Base-by-base conservation (phyloP, 495 filamentous ascomycete species). In the Neurospora sp. region DNA sequence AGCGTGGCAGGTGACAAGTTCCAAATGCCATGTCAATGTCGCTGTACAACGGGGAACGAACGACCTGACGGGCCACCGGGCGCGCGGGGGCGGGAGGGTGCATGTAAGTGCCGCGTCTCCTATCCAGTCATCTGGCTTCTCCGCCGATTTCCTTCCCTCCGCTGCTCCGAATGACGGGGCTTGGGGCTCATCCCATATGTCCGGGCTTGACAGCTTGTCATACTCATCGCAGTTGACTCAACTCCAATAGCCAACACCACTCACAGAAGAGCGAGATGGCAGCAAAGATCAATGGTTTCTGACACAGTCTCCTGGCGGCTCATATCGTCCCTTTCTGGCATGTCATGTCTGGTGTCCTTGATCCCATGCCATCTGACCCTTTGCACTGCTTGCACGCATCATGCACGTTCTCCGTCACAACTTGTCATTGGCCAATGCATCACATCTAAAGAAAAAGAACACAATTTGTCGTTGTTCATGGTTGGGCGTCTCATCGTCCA, bases 161-260 rank as follows among this genome's bases (percentile, higher is more conserved):
- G 76, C 76, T 77, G 70, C 72, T 42, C 76, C 76, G 76, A 77
- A 34, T 40, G 70, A 31, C 73, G 71, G 73, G 71, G 66, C 62
- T 70, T 62, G 66, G 69, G 69, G 45, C 13, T 45, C 38, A 39
- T 69, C 71, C 69, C 73, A 71, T 71, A 59, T 71, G 73, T 62
- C 69, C 71, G 72, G 48, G 21, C 69, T 37, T 42, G 39, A 48
- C 71, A 59, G 10, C 45, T 24, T 48, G 43, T 48, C 43, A 21
- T 42, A 48, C 8, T 48, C 43, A 21, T 59, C 21, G 48, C 21
- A 59, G 5, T 59, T 28, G 48, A 59, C 11, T 31, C 48, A 17
- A 31, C 48, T 28, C 19, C n/a, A 54, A 54, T 24, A 1, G 21
- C 45, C 45, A 24, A 54, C 45, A 21, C 45, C 45, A 11, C 48